Conservation (phyloP, 2,329 filamentous ascomycete species). For the Alternaria incomplexa region DNA sequence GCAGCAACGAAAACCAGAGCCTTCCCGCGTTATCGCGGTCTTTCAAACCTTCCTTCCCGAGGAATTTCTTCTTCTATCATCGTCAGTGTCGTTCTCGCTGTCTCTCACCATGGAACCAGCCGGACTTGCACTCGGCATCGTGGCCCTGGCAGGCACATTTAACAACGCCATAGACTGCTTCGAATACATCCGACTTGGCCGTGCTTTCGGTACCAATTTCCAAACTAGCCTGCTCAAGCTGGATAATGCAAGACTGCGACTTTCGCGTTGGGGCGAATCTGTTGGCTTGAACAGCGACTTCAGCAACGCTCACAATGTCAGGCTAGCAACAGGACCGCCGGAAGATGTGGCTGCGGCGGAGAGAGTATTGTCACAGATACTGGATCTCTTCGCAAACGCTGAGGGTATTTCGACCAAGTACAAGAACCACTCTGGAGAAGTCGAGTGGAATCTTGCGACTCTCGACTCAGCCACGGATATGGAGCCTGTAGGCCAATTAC, state of each 20-base stretch:
- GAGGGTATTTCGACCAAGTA: background rate
- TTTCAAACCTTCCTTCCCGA: background rate
- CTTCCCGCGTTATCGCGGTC: background rate
- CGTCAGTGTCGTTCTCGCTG: no score
- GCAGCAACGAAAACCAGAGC: background rate
- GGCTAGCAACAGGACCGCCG: background rate
- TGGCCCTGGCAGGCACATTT: background rate
- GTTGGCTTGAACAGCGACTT: background rate
- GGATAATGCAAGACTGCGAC: background rate
- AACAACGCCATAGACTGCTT: background rate
- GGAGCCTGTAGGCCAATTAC: background rate
- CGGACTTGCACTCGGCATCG: background rate
- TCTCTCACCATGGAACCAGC: background rate
- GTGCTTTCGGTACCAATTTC: background rate
- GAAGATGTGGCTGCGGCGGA: background rate
- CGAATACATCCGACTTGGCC: background rate
- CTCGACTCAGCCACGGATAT: background rate
- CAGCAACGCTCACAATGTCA: background rate
- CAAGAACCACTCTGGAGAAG: background rate
- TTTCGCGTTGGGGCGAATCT: background rate
- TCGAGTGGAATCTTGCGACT: background rate
- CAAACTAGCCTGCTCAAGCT: background rate
- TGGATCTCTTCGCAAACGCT: background rate
- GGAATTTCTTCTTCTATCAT: no score
- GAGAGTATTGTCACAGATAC: background rate